Conservation (phyloP, 2,329 filamentous ascomycete species). For the Aspergillus felis region DNA sequence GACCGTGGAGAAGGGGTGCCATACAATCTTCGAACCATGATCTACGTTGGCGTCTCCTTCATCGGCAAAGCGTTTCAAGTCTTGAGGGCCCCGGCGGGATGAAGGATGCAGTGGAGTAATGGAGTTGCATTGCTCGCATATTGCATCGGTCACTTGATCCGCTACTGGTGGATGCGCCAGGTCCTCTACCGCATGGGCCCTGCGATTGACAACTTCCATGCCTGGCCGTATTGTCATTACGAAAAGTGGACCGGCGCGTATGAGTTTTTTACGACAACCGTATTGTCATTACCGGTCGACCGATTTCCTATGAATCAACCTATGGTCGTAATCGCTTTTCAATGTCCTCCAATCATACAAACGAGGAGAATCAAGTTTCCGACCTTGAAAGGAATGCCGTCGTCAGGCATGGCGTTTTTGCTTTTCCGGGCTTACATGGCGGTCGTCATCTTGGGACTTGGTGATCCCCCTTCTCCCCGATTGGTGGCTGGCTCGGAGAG, state of each 20-base stretch:
- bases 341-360: neutral
- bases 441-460: constrained; percentile 9
- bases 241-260: constrained; percentile 21
- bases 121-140: constrained; percentile 50
- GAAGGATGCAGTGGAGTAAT: constrained; percentile 22
- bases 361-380: neutral
- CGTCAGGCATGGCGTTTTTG: neutral
- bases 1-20: constrained; percentile 26
- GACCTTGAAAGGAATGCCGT: neutral
- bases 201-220: neutral
- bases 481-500: constrained; percentile 1
- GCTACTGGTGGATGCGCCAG: constrained; percentile 28
- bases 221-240: constrained; percentile 16
- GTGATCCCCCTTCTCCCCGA: constrained; percentile 6
- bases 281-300: constrained; percentile 25
- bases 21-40: constrained; percentile 31
- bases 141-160: constrained; percentile 59
- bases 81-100: constrained; percentile 17
- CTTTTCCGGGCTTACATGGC: neutral
- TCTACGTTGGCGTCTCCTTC: constrained; percentile 25
- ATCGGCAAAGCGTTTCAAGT: constrained; percentile 5
- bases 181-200: constrained; percentile 11
- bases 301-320: constrained; percentile 7
- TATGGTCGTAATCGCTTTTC: constrained; percentile 1
- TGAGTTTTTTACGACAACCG: constrained; percentile 25